phyloP scores from a whole-genome alignment of 208 protist genomes.

The Wallacemonas sp. region DNA sequence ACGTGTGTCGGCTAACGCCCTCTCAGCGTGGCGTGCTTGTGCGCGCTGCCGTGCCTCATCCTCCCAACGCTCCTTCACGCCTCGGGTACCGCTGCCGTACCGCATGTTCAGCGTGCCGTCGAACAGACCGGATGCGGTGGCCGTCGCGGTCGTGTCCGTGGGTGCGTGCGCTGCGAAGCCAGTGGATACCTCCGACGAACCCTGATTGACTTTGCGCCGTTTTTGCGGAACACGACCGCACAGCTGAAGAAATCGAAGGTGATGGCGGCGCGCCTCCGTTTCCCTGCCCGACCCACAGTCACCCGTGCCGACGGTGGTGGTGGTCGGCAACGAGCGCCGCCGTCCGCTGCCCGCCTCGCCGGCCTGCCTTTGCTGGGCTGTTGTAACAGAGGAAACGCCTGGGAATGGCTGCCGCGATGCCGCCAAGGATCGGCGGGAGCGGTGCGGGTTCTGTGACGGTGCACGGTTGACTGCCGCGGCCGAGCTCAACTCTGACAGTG shows the following conservation, averaged over 20 bases:
- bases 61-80: constrained; percentile 1
- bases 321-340: not conserved
- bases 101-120: not conserved
- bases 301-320: not conserved
- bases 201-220: too few relatives aligned
- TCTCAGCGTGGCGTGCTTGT: not conserved
- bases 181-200: too few relatives aligned
- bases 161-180: too few relatives aligned
- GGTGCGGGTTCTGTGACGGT: not conserved
- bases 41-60: not conserved
- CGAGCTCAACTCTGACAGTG: not conserved
- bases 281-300: not conserved
- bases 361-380: not conserved
- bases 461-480: not conserved
- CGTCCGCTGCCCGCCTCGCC: not conserved
- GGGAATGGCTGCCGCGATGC: not conserved
- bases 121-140: not conserved
- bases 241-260: constrained; percentile 8
- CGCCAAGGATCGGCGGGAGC: not conserved
- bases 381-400: not conserved
- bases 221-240: not conserved
- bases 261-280: not conserved
- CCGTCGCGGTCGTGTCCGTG: not conserved
- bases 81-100: not conserved
- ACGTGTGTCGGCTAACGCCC: not conserved